Percentiles rank a stretch among this genome's conserved stretches.
Conservation (phyloP, 192 early-diverging fungal species). For the Backusella circina region DNA sequence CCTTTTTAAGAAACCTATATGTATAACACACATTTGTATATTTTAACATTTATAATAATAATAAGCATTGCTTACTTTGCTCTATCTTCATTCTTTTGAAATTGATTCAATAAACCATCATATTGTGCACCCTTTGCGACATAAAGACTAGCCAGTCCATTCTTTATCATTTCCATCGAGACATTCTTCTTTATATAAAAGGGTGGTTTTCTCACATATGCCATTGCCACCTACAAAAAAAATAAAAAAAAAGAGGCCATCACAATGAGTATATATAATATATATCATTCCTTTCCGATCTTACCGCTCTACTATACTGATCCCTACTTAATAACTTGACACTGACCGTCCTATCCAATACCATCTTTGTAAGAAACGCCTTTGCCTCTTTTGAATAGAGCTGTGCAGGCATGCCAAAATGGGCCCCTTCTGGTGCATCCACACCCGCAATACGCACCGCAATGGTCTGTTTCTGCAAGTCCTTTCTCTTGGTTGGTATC, state of each 20-base stretch:
- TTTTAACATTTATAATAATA: neutral
- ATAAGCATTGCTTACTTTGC: slow-evolving; percentile 44
- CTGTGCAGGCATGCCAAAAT: slow-evolving; percentile 64
- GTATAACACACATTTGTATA: too few species aligned
- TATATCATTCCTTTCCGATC: neutral
- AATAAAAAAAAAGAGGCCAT: neutral
- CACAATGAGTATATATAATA: neutral
- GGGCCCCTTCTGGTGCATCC: slow-evolving; percentile 67
- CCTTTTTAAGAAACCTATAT: slow-evolving; percentile 31
- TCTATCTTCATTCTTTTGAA: slow-evolving; percentile 41
- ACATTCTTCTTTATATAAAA: slow-evolving; percentile 49
- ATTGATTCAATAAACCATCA: slow-evolving; percentile 37
- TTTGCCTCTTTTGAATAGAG: slow-evolving; percentile 55
- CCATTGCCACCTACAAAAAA: slow-evolving; percentile 64
- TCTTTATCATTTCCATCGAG: slow-evolving; percentile 55
- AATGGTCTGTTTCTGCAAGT: slow-evolving; percentile 56
- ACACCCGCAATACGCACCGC: slow-evolving; percentile 64
- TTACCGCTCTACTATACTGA: slow-evolving; percentile 59
- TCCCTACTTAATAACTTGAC: slow-evolving; percentile 51
- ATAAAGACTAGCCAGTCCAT: slow-evolving; percentile 57
- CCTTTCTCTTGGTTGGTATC: slow-evolving; percentile 38
- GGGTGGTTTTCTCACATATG: slow-evolving; percentile 37
- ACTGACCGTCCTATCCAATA: slow-evolving; percentile 41
- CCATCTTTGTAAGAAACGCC: slow-evolving; percentile 39
- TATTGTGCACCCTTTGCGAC: slow-evolving; percentile 55